Evolutionary conservation across 208 protist genomes (phyloP), one percentile per base, ranked within the genome.

Genomic region (Leishmania tarentolae): DNA sequence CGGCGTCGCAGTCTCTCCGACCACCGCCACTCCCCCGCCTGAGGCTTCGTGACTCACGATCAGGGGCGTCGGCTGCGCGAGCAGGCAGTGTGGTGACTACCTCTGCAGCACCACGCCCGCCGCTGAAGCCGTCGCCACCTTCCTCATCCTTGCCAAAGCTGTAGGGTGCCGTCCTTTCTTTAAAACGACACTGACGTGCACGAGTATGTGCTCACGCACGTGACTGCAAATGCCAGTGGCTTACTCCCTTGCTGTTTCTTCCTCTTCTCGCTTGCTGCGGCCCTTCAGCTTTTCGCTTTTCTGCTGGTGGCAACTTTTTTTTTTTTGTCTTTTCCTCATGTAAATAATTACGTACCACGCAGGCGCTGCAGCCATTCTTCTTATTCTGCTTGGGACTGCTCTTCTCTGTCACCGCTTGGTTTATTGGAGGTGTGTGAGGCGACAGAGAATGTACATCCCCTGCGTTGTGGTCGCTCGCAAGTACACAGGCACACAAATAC

Each of bases 91-190:
- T 13, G 13, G 17, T n/a, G 50, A n/a, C 46, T 44, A n/a, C 35
- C 35, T 56, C 52, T 56, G 72, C n/a, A 24, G 46, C 72, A 6
- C 72, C 52, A 24, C 13, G 8, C 47, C 53, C 75, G 9, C 59
- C n/a, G 57, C 75, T 31, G 52, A 78, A 78, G 75, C 40, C 57
- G 44, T 44, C 59, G 75, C 5, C 57, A 37, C 28, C 52, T 31
- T n/a, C 57, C 44, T 69, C 75, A 47, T 68, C 61, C 61, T 66
- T 78, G 75, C 75, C 75, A 53, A 78, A 28, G 35, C 17, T 76
- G 1, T 76, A 76, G 50, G 35, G 72, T 17, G 0, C 17, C 19
- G 47, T 15, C 8, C 19, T 57, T 35, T 15, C 8, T 15, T 57
- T 35, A 5, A 9, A 37, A 35, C 3, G 0, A 13, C 35, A 50